A percentile compares a stretch with the other conserved stretches of the same genome.
Evolutionary conservation across 108 stramenopile genomes (phyloP).

Genomic region (Cyclostephanos tholiformis): DNA sequence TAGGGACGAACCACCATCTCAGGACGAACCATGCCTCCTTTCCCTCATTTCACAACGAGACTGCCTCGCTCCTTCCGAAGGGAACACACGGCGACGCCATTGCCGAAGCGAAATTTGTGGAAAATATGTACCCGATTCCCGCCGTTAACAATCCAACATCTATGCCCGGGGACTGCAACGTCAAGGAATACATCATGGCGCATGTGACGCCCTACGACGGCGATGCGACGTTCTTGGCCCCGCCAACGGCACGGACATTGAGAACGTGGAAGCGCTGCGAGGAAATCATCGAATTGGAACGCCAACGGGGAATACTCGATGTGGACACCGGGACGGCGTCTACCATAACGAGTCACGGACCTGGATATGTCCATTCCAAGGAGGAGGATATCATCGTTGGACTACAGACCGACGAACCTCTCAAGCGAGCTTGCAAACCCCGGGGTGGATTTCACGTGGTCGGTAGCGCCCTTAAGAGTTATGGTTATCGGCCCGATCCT

Average conservation of each 20-base stretch:
- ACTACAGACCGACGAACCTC: conserved; percentile 63
- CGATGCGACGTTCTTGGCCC: conserved; percentile 54
- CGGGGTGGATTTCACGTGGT: conserved; percentile 61
- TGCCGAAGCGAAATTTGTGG: too few species aligned
- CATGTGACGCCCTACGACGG: conserved; percentile 58
- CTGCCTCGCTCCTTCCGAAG: background rate
- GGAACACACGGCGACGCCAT: background rate
- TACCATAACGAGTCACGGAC: conserved; percentile 65
- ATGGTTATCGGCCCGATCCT: conserved; percentile 53
- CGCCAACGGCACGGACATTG: conserved; percentile 58
- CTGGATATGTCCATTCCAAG: conserved; percentile 62
- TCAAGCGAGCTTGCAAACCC: conserved; percentile 74
- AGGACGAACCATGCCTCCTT: background rate
- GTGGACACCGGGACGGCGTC: conserved; percentile 60
- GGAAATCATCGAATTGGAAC: conserved; percentile 55
- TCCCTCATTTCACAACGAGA: background rate
- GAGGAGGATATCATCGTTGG: conserved; percentile 71
- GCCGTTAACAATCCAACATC: background rate
- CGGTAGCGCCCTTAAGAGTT: conserved; percentile 55
- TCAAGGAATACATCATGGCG: conserved; percentile 55
- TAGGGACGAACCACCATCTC: background rate
- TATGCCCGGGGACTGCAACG: conserved; percentile 71
- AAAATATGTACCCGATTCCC: too few species aligned
- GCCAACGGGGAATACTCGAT: conserved; percentile 58
- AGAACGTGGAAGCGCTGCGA: conserved; percentile 50